phyloP scores from a whole-genome alignment of 805 yeast species.

The Metschnikowia matae region DNA sequence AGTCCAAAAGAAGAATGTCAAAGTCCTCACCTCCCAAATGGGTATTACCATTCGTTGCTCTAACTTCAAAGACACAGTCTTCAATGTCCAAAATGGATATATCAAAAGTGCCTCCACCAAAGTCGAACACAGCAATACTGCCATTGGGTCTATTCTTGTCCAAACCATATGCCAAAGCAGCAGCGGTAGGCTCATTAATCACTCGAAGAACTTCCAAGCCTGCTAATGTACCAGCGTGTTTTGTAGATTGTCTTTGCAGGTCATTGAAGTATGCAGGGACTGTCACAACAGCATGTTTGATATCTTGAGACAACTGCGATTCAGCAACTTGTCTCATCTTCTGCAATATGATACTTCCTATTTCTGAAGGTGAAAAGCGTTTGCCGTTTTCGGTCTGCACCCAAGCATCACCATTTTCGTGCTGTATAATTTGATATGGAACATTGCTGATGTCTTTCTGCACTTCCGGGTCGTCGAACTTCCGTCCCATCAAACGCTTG shows the following conservation, averaged over 20 bases:
- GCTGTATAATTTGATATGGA: conserved; percentile 60
- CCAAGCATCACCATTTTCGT: conserved; percentile 68
- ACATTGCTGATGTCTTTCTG: conserved; percentile 60
- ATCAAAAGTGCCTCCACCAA: conserved; percentile 86
- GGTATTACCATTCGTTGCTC: conserved; percentile 81
- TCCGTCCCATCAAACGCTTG: conserved; percentile 74
- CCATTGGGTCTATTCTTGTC: conserved; percentile 53
- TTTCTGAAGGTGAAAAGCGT: conserved; percentile 62
- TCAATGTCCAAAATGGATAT: conserved; percentile 74
- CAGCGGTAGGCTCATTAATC: conserved; percentile 81
- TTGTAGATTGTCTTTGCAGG: conserved; percentile 80
- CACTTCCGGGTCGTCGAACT: conserved; percentile 63
- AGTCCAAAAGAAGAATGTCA: conserved; percentile 57
- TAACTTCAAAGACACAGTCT: conserved; percentile 76
- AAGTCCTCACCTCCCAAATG: conserved; percentile 87
- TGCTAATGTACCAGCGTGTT: conserved; percentile 70
- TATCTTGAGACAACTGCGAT: conserved; percentile 34
- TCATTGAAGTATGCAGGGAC: conserved; percentile 86
- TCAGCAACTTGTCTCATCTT: conserved; percentile 68
- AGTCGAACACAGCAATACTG: conserved; percentile 59
- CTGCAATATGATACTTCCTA: conserved; percentile 59
- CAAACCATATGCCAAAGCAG: conserved; percentile 95
- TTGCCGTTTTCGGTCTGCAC: conserved; percentile 42
- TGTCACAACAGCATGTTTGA: conserved; percentile 73
- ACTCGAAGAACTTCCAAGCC: conserved; percentile 74